Base-by-base conservation (phyloP, 345 rosid genomes). In the Trapa incisa region DNA sequence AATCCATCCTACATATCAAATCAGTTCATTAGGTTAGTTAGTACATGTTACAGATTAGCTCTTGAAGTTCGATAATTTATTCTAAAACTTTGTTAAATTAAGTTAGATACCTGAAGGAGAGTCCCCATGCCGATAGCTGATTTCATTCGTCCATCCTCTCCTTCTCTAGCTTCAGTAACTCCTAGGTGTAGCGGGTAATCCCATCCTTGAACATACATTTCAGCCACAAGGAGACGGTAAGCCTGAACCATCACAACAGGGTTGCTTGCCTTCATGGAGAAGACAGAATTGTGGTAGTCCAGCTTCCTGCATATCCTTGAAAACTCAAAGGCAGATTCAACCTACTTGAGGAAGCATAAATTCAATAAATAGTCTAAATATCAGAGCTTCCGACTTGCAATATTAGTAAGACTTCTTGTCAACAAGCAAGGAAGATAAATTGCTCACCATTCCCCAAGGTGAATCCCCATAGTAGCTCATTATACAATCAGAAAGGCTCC, bases 141-240 rank as follows among this genome's bases (percentile, higher is more conserved):
- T 79, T 94, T 94, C 96, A 94, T 94, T 70, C 99, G 82, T 32
- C 99, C 99, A 82, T 94, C 99, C 79, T 91, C 96, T 42, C 99
- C 99, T 86, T 94, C 99, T 80, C 99, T 96, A 71, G 97, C 99
- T 83, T 94, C 97, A 70, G 99, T 94, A 62, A 94, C 99, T 47
- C 99, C 99, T 78, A 91, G 85, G 75, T 94, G 99, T 67, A 94
- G 72, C 57, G 96, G 99, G 81, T 94, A 94, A 78, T 91, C 96
- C 99, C 97, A 94, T 47, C 97, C 99, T 11, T 86, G 87, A 70
- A 84, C 92, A 72, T 91, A 88, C 99, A 94, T 91, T 81, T 94
- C 96, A 67, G 99, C 91, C 56, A 91, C 84, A 7, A 94, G 97
- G 56, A 89, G 79, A 72, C 99, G 92, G 72, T 94, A 94, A 54